Evolutionary conservation across 2,329 filamentous ascomycete genomes (phyloP).

Genomic region (Eutypella sp.): DNA sequence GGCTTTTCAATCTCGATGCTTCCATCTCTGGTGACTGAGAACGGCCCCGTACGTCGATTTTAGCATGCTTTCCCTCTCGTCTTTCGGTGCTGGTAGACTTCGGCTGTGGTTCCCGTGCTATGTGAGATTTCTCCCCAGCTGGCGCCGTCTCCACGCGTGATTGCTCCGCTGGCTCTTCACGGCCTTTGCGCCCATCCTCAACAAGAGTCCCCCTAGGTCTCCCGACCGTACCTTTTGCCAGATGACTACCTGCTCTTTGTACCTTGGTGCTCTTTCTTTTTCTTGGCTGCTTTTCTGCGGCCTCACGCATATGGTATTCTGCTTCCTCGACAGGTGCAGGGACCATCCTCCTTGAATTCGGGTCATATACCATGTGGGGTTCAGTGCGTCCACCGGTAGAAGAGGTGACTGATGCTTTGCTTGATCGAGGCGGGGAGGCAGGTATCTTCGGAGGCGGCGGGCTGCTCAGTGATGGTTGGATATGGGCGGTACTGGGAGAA

Average conservation of each 20-base stretch:
- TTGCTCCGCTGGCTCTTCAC: slow-evolving; percentile 11
- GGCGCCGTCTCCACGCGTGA: slow-evolving; percentile 8
- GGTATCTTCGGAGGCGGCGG: slow-evolving; percentile 11
- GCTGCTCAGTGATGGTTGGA: slow-evolving; percentile 10
- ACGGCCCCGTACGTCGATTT: not conserved
- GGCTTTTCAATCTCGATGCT: not conserved
- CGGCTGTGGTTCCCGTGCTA: slow-evolving; percentile 15
- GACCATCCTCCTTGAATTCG: slow-evolving; percentile 62
- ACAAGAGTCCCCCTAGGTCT: slow-evolving; percentile 46
- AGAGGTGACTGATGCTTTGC: slow-evolving; percentile 18
- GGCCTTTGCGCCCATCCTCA: slow-evolving; percentile 23
- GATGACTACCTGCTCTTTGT: slow-evolving; percentile 39
- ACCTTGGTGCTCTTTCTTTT: slow-evolving; percentile 34
- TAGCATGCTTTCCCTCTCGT: slow-evolving; percentile 6
- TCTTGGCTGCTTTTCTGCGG: slow-evolving; percentile 33
- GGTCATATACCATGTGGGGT: slow-evolving; percentile 51
- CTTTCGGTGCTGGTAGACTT: slow-evolving; percentile 16
- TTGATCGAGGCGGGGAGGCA: slow-evolving; percentile 14
- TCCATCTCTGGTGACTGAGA: not conserved
- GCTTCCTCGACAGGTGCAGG: slow-evolving; percentile 31
- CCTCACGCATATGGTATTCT: slow-evolving; percentile 37
- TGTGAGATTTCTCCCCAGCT: slow-evolving; percentile 6
- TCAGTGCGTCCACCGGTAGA: slow-evolving; percentile 10
- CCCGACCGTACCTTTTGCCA: slow-evolving; percentile 49
- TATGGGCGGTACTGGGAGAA: slow-evolving; percentile 20